A percentile compares a stretch with the other conserved stretches of the same genome.
Conservation (phyloP, 2,329 filamentous ascomycete genomes). For the Cladosporium velox region DNA sequence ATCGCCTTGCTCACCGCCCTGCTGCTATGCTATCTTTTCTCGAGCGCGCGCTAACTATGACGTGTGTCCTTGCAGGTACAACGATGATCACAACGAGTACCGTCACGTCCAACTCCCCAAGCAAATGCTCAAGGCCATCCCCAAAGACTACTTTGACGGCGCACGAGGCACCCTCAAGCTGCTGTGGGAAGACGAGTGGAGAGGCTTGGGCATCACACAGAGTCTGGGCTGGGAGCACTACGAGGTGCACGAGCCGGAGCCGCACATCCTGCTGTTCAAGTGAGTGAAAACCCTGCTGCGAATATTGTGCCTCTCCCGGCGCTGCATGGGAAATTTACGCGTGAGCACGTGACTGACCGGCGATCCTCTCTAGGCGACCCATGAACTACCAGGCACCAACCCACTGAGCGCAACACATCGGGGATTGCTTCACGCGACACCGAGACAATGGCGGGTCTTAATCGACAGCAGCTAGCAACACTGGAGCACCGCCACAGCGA, state of each 20-base stretch:
- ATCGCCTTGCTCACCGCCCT: constrained; percentile 3
- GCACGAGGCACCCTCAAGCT: constrained; percentile 91
- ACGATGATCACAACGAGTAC: constrained; percentile 91
- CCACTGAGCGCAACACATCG: constrained; percentile 17
- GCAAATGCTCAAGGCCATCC: constrained; percentile 96
- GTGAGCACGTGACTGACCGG: constrained; percentile 16
- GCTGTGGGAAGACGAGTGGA: constrained; percentile 98
- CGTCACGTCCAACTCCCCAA: constrained; percentile 97
- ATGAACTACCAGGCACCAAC: constrained; percentile 77
- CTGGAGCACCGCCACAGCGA: neutral
- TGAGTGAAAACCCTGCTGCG: constrained; percentile 52
- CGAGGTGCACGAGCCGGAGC: constrained; percentile 97
- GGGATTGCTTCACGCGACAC: constrained; percentile 1
- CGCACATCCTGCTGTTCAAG: constrained; percentile 98
- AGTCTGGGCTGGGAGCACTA: constrained; percentile 99
- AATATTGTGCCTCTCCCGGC: neutral
- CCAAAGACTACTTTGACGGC: constrained; percentile 89
- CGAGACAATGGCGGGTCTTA: neutral
- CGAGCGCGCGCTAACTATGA: neutral
- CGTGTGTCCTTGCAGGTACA: constrained; percentile 66
- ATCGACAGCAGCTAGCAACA: neutral
- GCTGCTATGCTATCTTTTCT: neutral
- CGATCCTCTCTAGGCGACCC: constrained; percentile 23
- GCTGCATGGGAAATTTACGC: neutral
- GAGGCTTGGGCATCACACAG: constrained; percentile 96